Evolutionary conservation across 495 filamentous ascomycete species (phyloP), one percentile per base, ranked within the genome.

Genomic region (Aspergillus kassunensis): DNA sequence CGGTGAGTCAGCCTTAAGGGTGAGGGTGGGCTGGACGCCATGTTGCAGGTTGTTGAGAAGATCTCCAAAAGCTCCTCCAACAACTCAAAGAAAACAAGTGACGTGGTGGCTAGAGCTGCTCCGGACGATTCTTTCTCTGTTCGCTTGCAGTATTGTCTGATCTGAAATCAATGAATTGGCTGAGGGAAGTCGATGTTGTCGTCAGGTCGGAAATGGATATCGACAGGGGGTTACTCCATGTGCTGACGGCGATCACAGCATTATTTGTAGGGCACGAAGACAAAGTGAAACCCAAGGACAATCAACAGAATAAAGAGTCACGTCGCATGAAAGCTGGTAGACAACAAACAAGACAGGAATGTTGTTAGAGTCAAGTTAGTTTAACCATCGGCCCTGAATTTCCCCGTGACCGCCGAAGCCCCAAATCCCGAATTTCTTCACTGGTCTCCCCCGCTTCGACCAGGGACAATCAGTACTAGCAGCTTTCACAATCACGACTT

Each of bases 1-100:
- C 84, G 82, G 62, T 83, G 86, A 64, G 82, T 81, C 44, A 71
- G 54, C 54, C 73, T 80, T 55, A 78, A 75, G 53, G 87, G 87
- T 59, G 86, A 81, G 36, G 80, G 78, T 49, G 80, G 74, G 73
- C 80, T 77, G 30, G 60, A 49, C 24, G 65, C 61, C 65, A 68
- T 68, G 73, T 69, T 34, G 44, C 35, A 30, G 29, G 18, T 27
- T 11, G 18, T 37, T 18, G 1, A 3, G 23, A 39, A 20, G 44
- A 41, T 15, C 1, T 16, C 8, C 4, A 23, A 13, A 19, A 30
- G 21, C 6, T 19, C 44, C 16, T 18, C 43, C 7, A 2, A 35
- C 21, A n/a, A 20, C 27, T 34, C 5, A 35, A 11, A 34, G 16
- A 5, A 46, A 42, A 18, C 3, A 21, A 8, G 20, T 19, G 3